These are phyloP conservation scores for Sporothrix variecibatus DNA, from an alignment of 2,329 filamentous ascomycete genomes.

Conservation along the genomic window DNA sequence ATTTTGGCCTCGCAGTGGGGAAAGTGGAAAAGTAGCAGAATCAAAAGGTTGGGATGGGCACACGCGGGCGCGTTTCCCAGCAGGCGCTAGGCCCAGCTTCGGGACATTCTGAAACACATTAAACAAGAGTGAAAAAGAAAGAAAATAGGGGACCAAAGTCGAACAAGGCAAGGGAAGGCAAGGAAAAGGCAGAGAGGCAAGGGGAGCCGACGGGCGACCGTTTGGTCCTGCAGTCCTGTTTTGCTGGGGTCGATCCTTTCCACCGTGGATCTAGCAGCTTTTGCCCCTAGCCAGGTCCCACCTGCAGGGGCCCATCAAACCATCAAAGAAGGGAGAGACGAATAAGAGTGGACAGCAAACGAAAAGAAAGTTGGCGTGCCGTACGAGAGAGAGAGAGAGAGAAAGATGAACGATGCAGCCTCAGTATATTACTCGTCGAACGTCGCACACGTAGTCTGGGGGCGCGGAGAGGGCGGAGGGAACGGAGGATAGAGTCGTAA, in stretches of 20 bases:
- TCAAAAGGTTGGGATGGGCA: slow-evolving; percentile 9
- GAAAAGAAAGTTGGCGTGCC: not conserved
- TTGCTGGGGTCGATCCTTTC: slow-evolving; percentile 20
- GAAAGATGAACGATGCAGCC: not conserved
- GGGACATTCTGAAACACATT: slow-evolving; percentile 27
- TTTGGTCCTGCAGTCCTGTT: not conserved
- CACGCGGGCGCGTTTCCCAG: slow-evolving; percentile 4
- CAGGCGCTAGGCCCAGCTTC: slow-evolving; percentile 18
- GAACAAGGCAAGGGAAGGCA: not conserved
- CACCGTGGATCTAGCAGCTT: not conserved
- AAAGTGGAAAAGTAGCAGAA: not conserved
- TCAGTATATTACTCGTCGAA: not conserved
- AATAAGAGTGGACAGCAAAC: not conserved
- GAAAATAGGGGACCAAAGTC: slow-evolving; percentile 10
- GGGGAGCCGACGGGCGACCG: not conserved
- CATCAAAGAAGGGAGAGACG: not conserved
- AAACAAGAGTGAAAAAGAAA: not conserved
- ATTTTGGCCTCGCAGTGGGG: not conserved
- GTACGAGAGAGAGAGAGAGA: not conserved
- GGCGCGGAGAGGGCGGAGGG: not conserved
- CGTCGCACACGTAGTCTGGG: not conserved
- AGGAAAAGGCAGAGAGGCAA: no score
- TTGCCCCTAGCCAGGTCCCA: slow-evolving; percentile 17
- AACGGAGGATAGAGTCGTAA: not conserved
- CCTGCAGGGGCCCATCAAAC: not conserved